Evolutionary conservation across 2,329 filamentous ascomycete genomes (phyloP).

Genomic region (Colletotrichum scovillei): DNA sequence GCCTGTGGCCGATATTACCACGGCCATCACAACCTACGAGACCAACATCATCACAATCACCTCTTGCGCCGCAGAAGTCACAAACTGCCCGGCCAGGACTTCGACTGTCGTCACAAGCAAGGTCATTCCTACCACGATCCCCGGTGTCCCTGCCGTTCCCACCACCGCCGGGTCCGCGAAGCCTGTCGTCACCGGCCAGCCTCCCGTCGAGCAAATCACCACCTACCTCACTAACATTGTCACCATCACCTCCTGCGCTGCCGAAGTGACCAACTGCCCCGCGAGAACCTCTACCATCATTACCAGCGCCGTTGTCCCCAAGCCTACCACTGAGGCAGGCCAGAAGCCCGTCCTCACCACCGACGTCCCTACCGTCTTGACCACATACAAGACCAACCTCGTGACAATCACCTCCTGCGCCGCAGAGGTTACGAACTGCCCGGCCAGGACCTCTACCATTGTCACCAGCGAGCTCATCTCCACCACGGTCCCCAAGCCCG

Average conservation of each 20-base stretch:
- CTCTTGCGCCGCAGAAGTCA: conserved; percentile 17
- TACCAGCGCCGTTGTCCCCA: conserved; percentile 37
- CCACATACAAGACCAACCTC: conserved; percentile 42
- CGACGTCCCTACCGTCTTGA: conserved; percentile 48
- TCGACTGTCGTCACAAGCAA: conserved; percentile 40
- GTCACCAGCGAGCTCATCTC: conserved; percentile 53
- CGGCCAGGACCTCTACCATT: conserved; percentile 45
- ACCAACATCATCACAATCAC: conserved; percentile 19
- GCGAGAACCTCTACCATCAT: background rate
- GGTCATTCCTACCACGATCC: conserved; percentile 10
- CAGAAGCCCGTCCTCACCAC: conserved; percentile 47
- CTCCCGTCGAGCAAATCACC: conserved; percentile 37
- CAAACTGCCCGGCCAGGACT: conserved; percentile 27
- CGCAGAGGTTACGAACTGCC: conserved; percentile 53
- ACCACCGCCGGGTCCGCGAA: conserved; percentile 5
- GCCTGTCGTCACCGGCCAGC: conserved; percentile 35
- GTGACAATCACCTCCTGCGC: conserved; percentile 66
- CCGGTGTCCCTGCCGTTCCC: background rate
- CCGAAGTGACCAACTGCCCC: conserved; percentile 43
- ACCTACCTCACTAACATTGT: conserved; percentile 56
- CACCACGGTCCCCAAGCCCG: conserved; percentile 5
- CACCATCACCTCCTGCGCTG: conserved; percentile 67
- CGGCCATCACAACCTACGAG: conserved; percentile 20
- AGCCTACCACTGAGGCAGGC: conserved; percentile 28
- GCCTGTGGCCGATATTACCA: conserved; percentile 14